phyloP scores from a whole-genome alignment of 257 asterid genomes.

The Solanum dulcamara region DNA sequence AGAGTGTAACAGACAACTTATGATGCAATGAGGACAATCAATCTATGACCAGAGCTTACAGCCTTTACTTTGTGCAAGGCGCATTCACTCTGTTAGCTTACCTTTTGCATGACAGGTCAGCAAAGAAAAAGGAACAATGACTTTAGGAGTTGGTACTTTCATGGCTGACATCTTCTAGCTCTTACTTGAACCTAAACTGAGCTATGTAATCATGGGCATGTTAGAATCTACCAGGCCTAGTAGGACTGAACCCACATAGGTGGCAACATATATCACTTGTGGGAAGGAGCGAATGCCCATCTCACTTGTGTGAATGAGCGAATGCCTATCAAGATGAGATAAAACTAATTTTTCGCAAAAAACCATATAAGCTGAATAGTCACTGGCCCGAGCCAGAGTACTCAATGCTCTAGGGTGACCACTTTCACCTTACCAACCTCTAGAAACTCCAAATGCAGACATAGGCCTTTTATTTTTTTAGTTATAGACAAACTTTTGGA shows the following conservation, averaged over 20 bases:
- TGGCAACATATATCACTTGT: not conserved
- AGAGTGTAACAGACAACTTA: not conserved
- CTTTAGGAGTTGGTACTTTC: conserved; percentile 5
- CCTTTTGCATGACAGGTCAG: conserved; percentile 6
- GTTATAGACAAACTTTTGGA: not conserved
- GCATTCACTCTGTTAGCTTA: not conserved
- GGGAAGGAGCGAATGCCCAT: not conserved
- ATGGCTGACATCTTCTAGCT: not conserved
- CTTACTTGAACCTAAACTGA: not conserved
- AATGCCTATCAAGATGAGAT: not conserved
- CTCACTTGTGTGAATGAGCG: not conserved
- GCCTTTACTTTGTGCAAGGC: not conserved
- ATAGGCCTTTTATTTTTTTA: not conserved
- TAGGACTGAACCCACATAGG: not conserved
- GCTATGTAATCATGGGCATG: not conserved
- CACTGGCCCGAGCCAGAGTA: not conserved
- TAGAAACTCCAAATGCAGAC: not conserved
- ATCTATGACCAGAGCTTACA: not conserved
- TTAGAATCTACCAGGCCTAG: not conserved
- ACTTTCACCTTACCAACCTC: not conserved
- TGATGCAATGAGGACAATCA: not conserved
- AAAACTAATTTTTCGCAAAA: not conserved
- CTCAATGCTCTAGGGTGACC: not conserved
- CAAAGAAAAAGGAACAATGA: not conserved
- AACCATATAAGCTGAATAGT: not conserved